Conservation (phyloP, 371 early-diverging fungal species). For the Syncephalastrum monosporum region DNA sequence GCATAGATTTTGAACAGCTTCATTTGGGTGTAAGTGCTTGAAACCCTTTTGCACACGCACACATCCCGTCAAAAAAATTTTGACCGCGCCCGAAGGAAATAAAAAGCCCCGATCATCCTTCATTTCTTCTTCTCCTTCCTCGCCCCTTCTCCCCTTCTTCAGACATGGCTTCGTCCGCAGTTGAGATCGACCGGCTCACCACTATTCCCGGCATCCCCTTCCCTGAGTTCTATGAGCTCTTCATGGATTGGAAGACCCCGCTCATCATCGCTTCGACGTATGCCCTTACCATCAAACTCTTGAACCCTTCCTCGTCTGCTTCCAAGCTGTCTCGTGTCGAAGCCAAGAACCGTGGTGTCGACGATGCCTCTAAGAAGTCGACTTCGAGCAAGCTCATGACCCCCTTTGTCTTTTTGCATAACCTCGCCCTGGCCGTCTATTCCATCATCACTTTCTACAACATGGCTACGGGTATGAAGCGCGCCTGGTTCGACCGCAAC, state of each 20-base stretch:
- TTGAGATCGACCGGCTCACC: conserved; percentile 31
- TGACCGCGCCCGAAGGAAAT: conserved; percentile 2
- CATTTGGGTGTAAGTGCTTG: background rate
- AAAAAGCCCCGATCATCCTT: conserved; percentile 13
- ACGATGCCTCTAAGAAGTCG: conserved; percentile 25
- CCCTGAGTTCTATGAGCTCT: conserved; percentile 62
- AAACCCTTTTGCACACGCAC: background rate
- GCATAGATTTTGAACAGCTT: too few species aligned
- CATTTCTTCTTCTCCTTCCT: conserved; percentile 9
- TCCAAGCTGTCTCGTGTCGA: conserved; percentile 53
- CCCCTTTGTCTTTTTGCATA: conserved; percentile 67
- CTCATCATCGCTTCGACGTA: conserved; percentile 57
- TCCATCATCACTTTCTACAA: conserved; percentile 69
- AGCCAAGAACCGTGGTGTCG: conserved; percentile 46
- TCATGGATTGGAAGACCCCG: conserved; percentile 79
- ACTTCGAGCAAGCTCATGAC: conserved; percentile 57
- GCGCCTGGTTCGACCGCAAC: conserved; percentile 40
- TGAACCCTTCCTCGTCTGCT: conserved; percentile 57
- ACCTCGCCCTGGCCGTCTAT: conserved; percentile 67
- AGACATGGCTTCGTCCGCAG: conserved; percentile 5
- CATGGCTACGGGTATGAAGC: conserved; percentile 58
- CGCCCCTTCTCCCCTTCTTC: conserved; percentile 1
- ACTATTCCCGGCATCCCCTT: conserved; percentile 56
- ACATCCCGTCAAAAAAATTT: background rate
- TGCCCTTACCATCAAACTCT: conserved; percentile 27